These are phyloP conservation scores for Rhododendron griersonianum DNA, from an alignment of 148 eudicot species.

Conservation along the genomic window DNA sequence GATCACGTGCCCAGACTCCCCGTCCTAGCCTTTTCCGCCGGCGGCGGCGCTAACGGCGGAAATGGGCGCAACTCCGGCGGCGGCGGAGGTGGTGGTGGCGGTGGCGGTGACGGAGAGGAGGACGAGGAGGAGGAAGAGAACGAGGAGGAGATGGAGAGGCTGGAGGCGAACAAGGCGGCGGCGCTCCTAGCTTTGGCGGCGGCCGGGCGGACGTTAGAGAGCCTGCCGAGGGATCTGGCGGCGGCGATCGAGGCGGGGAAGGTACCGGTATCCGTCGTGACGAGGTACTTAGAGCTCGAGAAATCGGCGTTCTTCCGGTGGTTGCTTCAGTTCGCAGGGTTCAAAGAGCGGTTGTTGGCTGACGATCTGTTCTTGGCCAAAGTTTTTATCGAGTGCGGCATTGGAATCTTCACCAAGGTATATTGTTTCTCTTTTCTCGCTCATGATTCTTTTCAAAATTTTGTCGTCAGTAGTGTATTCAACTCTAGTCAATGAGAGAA, in stretches of 20 bases:
- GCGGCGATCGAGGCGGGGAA: constrained; percentile 60
- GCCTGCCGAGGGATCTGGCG: constrained; percentile 75
- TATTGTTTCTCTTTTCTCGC: background rate
- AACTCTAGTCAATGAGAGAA: background rate
- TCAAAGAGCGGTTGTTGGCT: constrained; percentile 78
- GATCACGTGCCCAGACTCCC: background rate
- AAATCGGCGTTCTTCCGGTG: constrained; percentile 53
- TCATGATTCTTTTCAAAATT: background rate
- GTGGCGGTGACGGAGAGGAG: constrained; percentile 19
- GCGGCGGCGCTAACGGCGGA: constrained; percentile 20
- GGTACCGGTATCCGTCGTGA: constrained; percentile 55
- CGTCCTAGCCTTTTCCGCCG: constrained; percentile 15
- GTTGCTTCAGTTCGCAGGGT: constrained; percentile 78
- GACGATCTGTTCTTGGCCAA: constrained; percentile 89
- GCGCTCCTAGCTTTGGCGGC: constrained; percentile 61
- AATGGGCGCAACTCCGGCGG: constrained; percentile 17
- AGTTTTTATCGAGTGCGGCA: constrained; percentile 81
- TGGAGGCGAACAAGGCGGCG: constrained; percentile 39
- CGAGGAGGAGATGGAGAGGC: constrained; percentile 11
- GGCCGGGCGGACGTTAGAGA: constrained; percentile 57
- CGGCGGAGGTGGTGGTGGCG: constrained; percentile 21
- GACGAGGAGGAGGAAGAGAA: constrained; percentile 16
- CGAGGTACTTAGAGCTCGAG: constrained; percentile 56
- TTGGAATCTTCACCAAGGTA: constrained; percentile 82
- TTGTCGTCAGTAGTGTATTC: background rate